These are phyloP conservation scores for Apophysomyces ossiformis DNA, from an alignment of 371 early-diverging fungal species.

Conservation along the genomic window DNA sequence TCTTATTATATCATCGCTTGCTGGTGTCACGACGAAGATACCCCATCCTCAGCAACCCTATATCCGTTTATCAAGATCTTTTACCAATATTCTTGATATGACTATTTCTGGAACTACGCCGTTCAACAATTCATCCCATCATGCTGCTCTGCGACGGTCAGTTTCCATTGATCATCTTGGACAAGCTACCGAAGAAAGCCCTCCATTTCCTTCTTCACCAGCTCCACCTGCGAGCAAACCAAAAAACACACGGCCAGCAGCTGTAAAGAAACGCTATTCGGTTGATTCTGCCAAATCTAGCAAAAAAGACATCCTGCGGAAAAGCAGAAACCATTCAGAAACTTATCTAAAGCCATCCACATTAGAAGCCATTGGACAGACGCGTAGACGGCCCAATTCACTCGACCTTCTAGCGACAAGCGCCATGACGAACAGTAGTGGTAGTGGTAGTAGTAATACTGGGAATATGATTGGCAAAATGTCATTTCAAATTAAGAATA, in stretches of 20 bases:
- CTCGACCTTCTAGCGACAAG: constrained; percentile 32
- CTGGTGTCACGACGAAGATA: constrained; percentile 27
- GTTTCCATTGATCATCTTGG: constrained; percentile 16
- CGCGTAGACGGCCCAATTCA: constrained; percentile 36
- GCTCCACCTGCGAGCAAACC: constrained; percentile 5
- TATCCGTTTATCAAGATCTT: constrained; percentile 32
- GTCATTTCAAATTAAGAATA: constrained; percentile 42
- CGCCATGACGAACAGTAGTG: background rate
- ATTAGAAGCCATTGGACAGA: background rate
- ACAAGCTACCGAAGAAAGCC: background rate
- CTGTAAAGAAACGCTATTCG: constrained; percentile 36
- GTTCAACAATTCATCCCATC: constrained; percentile 4
- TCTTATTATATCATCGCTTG: constrained; percentile 35
- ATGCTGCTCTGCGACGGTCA: constrained; percentile 10
- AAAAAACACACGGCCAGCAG: background rate
- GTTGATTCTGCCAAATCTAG: constrained; percentile 26
- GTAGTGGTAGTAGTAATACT: constrained; percentile 2
- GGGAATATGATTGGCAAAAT: constrained; percentile 45
- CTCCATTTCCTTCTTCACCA: constrained; percentile 4
- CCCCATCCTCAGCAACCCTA: constrained; percentile 14
- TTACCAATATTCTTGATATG: constrained; percentile 34
- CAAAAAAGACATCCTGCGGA: constrained; percentile 17
- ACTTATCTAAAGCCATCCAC: constrained; percentile 30
- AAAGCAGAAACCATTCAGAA: constrained; percentile 39
- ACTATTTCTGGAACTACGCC: constrained; percentile 1